Evolutionary conservation across 495 filamentous ascomycete species (phyloP), one percentile per base, ranked within the genome.

Genomic region (Endocarpon pusillum): DNA sequence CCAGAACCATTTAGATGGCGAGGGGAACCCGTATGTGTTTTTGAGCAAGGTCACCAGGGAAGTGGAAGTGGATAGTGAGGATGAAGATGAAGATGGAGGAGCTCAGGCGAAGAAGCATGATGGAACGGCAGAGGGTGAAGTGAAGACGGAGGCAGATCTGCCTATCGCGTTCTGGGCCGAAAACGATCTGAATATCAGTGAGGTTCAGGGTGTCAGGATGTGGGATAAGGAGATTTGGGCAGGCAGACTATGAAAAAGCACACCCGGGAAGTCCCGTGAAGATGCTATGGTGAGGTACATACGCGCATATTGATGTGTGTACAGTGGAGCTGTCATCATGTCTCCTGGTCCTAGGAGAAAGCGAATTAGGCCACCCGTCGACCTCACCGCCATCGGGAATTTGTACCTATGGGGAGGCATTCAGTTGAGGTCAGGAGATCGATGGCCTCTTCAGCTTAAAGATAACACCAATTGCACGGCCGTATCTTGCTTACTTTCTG

Each of bases 181-280:
- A 3, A 20, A 40, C 3, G 12, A 23, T 20, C 18, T 44, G 7
- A 34, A 26, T 16, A 23, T 37, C 11, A 18, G 21, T 15, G 34
- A 35, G 3, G 33, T 45, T 28, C 8, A 4, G 3, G 41, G 37
- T 5, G 21, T 46, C 14, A 40, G 35, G 25, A 46, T 46, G 40
- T 46, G 44, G 44, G 33, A 43, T 15, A 36, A 25, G 26, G 34
- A 34, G 11, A 27, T 27, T 10, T 46, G 44, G 44, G 24, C 18
- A 12, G 18, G 32, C 10, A 43, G 33, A 19, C 19, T 45, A 22
- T 45, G 34, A 40, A n/a, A n/a, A n/a, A n/a, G n/a, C n/a, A n/a
- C n/a, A n/a, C n/a, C n/a, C n/a, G n/a, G n/a, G n/a, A n/a, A n/a
- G n/a, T n/a, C n/a, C n/a, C n/a, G n/a, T n/a, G n/a, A n/a, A n/a